Conservation (phyloP, 495 filamentous ascomycete species). For the Coniosporium apollinis region DNA sequence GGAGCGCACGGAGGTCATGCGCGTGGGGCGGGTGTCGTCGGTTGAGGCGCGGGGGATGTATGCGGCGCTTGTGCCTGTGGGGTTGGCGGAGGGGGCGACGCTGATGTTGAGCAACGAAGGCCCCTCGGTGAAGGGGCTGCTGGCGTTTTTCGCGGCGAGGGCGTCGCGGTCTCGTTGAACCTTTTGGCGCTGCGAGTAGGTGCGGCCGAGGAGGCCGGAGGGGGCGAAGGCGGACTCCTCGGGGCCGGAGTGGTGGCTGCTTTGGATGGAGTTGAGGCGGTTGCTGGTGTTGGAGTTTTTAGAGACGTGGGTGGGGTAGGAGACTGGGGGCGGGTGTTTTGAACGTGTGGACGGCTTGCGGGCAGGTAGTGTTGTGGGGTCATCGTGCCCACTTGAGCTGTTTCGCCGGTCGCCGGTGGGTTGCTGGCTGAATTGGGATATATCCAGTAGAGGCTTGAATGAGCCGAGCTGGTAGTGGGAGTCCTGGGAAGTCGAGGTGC, state of each 20-base stretch:
- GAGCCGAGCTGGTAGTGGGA: conserved; percentile 36
- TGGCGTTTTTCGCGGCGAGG: conserved; percentile 1
- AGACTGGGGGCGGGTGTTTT: conserved; percentile 29
- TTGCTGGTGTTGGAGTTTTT: conserved; percentile 7
- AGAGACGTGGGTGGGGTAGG: conserved; percentile 24
- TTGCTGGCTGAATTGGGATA: no score
- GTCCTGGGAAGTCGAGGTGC: conserved; percentile 11
- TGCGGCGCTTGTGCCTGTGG: conserved; percentile 4
- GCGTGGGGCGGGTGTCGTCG: conserved; percentile 13
- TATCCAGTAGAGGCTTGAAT: conserved; percentile 40
- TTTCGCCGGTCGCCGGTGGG: conserved; percentile 1
- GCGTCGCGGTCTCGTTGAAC: conserved; percentile 36
- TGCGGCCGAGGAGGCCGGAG: conserved; percentile 42
- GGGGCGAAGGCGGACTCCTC: conserved; percentile 36
- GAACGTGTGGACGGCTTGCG: conserved; percentile 25
- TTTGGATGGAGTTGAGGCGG: conserved; percentile 5
- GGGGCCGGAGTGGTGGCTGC: conserved; percentile 8
- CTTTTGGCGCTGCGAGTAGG: conserved; percentile 43
- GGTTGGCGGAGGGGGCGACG: conserved; percentile 8
- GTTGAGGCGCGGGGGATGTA: conserved; percentile 1
- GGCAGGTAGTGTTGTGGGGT: conserved; percentile 18
- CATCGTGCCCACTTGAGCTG: no score
- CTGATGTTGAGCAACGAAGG: conserved; percentile 30
- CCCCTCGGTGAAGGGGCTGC: conserved; percentile 31
- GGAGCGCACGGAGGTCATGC: conserved; percentile 7